Evolutionary conservation across 495 filamentous ascomycete species (phyloP).

Genomic region (Corynascus novoguineensis): DNA sequence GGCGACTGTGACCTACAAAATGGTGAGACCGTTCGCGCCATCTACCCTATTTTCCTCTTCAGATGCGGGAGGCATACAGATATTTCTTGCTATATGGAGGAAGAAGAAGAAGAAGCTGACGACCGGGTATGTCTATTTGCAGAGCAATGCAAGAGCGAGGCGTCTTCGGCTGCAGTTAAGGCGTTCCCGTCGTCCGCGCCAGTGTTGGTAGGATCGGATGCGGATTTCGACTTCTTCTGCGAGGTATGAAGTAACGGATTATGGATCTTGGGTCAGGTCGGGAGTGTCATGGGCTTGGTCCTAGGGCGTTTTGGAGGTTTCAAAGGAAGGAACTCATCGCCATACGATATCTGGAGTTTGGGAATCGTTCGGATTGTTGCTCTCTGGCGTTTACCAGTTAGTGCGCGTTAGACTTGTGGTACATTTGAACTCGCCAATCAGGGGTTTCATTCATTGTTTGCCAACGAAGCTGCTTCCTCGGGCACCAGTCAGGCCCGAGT

Average conservation of each 20-base stretch:
- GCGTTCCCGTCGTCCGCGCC: conserved; percentile 17
- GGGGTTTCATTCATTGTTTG: not conserved
- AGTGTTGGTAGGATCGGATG: conserved; percentile 30
- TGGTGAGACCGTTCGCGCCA: conserved; percentile 24
- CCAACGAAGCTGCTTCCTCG: not conserved
- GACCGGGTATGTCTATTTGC: not conserved
- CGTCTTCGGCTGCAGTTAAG: conserved; percentile 19
- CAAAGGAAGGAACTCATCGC: no score
- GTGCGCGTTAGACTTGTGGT: not conserved
- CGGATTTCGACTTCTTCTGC: conserved; percentile 37
- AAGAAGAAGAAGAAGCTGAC: not conserved
- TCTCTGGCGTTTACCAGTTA: not conserved
- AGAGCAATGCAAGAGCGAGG: conserved; percentile 31
- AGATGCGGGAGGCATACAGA: not conserved
- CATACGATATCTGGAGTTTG: not conserved
- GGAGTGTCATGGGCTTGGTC: not conserved
- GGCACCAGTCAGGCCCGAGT: conserved; percentile 3
- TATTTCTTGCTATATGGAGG: not conserved
- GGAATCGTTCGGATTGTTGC: not conserved
- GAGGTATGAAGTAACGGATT: conserved; percentile 16
- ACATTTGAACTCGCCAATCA: not conserved
- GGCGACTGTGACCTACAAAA: conserved; percentile 36
- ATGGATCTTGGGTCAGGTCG: not conserved
- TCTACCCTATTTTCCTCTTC: not conserved
- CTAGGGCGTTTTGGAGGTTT: not conserved